Percentiles rank a stretch among this genome's conserved stretches.
phyloP scores from a whole-genome alignment of 768 basidiomycete species.

The Tricholoma terreum region DNA sequence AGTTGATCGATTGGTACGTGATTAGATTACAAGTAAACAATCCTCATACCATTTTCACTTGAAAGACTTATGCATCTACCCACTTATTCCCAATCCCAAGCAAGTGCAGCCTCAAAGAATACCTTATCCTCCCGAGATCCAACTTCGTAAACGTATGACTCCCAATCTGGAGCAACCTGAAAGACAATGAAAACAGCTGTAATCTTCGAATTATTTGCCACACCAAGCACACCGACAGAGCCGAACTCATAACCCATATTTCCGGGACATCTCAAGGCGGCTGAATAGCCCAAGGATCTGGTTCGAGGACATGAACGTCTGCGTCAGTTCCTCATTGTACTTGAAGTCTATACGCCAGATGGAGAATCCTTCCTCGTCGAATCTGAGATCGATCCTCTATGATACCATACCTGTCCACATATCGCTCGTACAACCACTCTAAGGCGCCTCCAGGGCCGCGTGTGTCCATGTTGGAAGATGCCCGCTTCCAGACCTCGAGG shows the following conservation, averaged over 20 bases:
- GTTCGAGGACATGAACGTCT: conserved; percentile 93
- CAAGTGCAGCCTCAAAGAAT: conserved; percentile 71
- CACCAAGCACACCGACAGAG: conserved; percentile 87
- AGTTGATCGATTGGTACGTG: not conserved
- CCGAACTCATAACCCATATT: conserved; percentile 97
- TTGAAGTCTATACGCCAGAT: conserved; percentile 83
- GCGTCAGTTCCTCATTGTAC: conserved; percentile 51
- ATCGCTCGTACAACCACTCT: conserved; percentile 98
- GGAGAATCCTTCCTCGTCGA: conserved; percentile 86
- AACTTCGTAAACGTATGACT: conserved; percentile 78
- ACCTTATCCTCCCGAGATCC: conserved; percentile 78
- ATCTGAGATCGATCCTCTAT: conserved; percentile 43
- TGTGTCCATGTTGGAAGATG: conserved; percentile 98
- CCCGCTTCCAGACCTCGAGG: conserved; percentile 95
- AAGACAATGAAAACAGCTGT: conserved; percentile 82
- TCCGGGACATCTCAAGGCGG: conserved; percentile 94
- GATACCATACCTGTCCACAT: conserved; percentile 25
- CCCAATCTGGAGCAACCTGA: conserved; percentile 85
- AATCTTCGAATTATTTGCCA: conserved; percentile 73
- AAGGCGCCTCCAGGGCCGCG: conserved; percentile 78
- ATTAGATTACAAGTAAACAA: not conserved
- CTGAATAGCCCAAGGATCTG: conserved; percentile 96
- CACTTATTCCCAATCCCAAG: conserved; percentile 3
- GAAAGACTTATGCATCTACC: not conserved
- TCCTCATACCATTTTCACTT: too few relatives aligned